Evolutionary conservation across 352 stramenopile genomes (phyloP), one percentile per base, ranked within the genome.

Genomic region (Phytophthora citrophthora): DNA sequence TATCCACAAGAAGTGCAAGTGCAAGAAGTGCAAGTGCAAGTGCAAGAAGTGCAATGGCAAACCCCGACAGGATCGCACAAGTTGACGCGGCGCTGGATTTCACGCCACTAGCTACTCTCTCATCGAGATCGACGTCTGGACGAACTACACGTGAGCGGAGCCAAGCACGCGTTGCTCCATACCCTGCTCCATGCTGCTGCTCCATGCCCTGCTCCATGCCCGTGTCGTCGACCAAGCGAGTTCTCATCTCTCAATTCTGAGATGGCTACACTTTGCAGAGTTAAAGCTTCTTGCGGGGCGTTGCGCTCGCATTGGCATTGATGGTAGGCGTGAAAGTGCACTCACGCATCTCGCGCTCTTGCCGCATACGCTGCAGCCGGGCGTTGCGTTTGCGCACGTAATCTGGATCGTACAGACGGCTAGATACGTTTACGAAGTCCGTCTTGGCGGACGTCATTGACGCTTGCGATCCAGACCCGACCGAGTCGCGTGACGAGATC

Each of bases 361-460:
- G 79, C 11, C 76, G 70, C 74, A 95, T 79, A 15, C 82, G 80
- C 23, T 89, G 74, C n/a, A 95, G 76, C 40, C 84, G 77, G 32
- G 81, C 83, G 45, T 87, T 90, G 53, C 87, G 83, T 57, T 93
- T 93, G 39, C 74, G 74, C 52, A 94, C 73, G 67, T 95, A 95
- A 8, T 94, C 85, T 6, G 87, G 85, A 62, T 95, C 85, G 72
- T 95, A 95, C 36, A 95, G 72, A 2, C 87, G 83, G 32, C 83
- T 94, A 10, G 87, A 94, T 29, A 93, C 71, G 55, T 82, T 86
- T 27, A 85, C 60, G 20, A 92, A 70, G 61, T 95, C 86, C 38
- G 86, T 95, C 69, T 91, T 93, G 56, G 83, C 76, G 18, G 84
- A 93, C 51, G 77, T 69, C 66, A 89, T 79, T 4, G 79, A 92